Conservation (phyloP, 352 stramenopile genomes). For the Peronosclerospora sorghi region DNA sequence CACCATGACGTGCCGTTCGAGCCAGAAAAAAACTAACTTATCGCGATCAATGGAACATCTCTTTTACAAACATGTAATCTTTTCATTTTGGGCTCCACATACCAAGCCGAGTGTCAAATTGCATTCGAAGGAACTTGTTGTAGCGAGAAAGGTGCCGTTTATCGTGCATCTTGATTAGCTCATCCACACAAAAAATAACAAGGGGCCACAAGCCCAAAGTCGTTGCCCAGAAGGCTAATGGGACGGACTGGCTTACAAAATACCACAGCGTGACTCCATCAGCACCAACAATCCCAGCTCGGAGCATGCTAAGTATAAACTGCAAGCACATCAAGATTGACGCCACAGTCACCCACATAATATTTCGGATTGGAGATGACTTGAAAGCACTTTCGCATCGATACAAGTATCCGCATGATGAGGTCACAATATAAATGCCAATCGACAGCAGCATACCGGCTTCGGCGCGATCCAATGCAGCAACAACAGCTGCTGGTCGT, state of each 20-base stretch:
- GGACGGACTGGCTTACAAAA: constrained; percentile 39
- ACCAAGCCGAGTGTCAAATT: constrained; percentile 78
- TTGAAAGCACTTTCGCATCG: constrained; percentile 62
- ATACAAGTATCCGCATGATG: constrained; percentile 65
- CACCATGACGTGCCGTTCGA: no score
- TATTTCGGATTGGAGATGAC: constrained; percentile 59
- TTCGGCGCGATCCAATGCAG: constrained; percentile 63
- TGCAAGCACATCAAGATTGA: constrained; percentile 37
- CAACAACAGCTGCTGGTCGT: constrained; percentile 31
- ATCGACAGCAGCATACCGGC: constrained; percentile 63
- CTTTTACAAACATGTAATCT: background rate
- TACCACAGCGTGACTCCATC: constrained; percentile 41
- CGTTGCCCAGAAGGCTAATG: constrained; percentile 46
- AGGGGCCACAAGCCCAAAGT: constrained; percentile 47
- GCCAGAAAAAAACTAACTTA: no score
- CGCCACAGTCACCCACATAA: constrained; percentile 41
- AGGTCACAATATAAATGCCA: constrained; percentile 52
- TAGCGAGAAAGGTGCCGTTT: constrained; percentile 62
- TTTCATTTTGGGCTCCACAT: constrained; percentile 83
- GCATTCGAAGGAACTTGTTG: constrained; percentile 82
- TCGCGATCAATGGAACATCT: background rate
- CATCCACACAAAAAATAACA: constrained; percentile 46
- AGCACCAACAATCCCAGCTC: constrained; percentile 31
- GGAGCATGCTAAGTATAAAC: constrained; percentile 27
- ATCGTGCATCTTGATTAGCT: constrained; percentile 66